These are phyloP conservation scores for Magnolia sinica DNA, from an alignment of 164 flowering plant species.

Conservation along the genomic window DNA sequence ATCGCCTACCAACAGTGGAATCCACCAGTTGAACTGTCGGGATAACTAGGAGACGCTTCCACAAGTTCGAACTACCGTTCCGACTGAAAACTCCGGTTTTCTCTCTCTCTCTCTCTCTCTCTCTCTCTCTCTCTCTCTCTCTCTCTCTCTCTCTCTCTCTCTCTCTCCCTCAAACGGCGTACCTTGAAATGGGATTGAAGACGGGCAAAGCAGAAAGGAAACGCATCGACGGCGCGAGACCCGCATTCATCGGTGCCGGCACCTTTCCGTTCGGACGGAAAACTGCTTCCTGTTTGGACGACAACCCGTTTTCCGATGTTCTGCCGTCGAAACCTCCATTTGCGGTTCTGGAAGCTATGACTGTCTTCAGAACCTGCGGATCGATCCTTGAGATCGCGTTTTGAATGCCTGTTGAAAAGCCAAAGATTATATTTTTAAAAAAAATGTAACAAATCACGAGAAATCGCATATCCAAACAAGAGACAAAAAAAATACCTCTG, in stretches of 20 bases:
- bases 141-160: too few species aligned
- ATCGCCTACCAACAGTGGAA: too few species aligned
- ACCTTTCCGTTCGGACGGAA: conserved; percentile 7
- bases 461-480: background rate
- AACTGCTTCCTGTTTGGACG: background rate
- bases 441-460: background rate
- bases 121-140: too few species aligned
- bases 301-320: background rate
- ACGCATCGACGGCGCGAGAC: background rate
- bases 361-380: conserved; percentile 48
- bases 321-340: conserved; percentile 1
- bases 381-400: conserved; percentile 57
- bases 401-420: conserved; percentile 35
- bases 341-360: conserved; percentile 32
- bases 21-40: too few species aligned
- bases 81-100: too few species aligned
- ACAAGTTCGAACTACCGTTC: too few species aligned
- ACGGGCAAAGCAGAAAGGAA: conserved; percentile 20
- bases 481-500: conserved; percentile 28
- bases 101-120: too few species aligned
- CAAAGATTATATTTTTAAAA: background rate
- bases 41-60: too few species aligned
- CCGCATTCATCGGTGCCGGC: background rate
- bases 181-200: conserved; percentile 21
- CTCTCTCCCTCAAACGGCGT: background rate